phyloP scores from a whole-genome alignment of 805 yeast genomes.

The Blastobotrys mokoenaii region DNA sequence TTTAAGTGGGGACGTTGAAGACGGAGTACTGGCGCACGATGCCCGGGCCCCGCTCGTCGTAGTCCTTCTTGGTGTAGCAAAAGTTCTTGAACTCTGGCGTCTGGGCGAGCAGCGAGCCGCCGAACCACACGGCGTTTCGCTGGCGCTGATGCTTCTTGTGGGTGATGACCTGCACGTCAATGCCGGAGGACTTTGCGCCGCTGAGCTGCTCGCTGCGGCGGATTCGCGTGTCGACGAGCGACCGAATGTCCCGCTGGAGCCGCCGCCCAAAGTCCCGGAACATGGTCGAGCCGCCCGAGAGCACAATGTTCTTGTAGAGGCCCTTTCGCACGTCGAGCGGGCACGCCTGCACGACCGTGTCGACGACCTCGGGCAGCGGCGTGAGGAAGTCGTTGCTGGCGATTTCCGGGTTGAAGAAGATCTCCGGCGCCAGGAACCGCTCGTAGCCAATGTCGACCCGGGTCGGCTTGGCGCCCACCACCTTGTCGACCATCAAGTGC shows the following conservation, averaged over 20 bases:
- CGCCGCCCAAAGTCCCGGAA: conserved; percentile 97
- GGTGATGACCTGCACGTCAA: conserved; percentile 91
- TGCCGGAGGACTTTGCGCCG: conserved; percentile 78
- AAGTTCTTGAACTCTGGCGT: conserved; percentile 93
- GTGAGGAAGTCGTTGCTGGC: conserved; percentile 91
- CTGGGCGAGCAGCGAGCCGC: conserved; percentile 94
- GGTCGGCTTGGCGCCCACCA: conserved; percentile 51
- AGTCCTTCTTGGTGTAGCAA: conserved; percentile 94
- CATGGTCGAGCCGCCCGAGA: conserved; percentile 98
- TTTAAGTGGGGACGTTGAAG: conserved; percentile 62
- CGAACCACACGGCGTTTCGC: conserved; percentile 99
- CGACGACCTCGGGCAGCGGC: conserved; percentile 94
- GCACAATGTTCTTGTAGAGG: conserved; percentile 86
- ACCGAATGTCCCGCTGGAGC: conserved; percentile 86
- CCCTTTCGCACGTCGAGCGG: conserved; percentile 99
- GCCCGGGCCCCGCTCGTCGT: conserved; percentile 96
- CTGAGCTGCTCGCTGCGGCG: conserved; percentile 68
- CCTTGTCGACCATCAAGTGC: conserved; percentile 69
- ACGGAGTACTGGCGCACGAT: conserved; percentile 95
- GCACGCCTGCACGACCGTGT: conserved; percentile 85
- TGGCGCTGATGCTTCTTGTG: conserved; percentile 99
- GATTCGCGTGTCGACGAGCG: conserved; percentile 82
- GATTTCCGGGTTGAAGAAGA: conserved; percentile 96
- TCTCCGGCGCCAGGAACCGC: conserved; percentile 97
- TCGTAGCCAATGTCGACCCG: conserved; percentile 94